Conservation (phyloP, 352 stramenopile species). For the Saprolegnia diclina region DNA sequence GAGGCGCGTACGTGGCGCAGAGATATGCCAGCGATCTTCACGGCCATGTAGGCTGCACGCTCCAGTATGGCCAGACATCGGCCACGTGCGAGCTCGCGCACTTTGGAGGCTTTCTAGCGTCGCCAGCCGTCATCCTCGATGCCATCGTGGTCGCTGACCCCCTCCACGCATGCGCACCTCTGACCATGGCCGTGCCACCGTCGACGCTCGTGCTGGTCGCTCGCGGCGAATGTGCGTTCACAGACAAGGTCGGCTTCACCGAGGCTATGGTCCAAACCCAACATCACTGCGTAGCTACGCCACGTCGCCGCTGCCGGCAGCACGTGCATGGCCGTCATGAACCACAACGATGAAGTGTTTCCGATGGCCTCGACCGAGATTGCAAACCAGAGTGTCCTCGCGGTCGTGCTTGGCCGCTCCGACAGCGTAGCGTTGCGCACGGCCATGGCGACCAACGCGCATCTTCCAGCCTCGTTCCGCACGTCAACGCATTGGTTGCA, state of each 20-base stretch:
- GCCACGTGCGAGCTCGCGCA: constrained; percentile 1
- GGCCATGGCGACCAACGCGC: too few species aligned
- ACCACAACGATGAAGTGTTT: constrained; percentile 34
- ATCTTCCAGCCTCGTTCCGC: not conserved
- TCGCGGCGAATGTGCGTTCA: constrained; percentile 40
- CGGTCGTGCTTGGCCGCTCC: constrained; percentile 30
- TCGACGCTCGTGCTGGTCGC: constrained; percentile 31
- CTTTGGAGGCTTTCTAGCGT: constrained; percentile 13
- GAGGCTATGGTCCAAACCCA: not conserved
- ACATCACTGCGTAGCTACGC: constrained; percentile 8
- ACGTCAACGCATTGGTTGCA: not conserved
- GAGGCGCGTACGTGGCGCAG: too few species aligned
- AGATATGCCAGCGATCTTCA: too few species aligned
- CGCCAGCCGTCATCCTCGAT: not conserved
- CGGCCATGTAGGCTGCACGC: not conserved
- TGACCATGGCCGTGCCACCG: not conserved
- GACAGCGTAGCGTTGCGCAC: constrained; percentile 29
- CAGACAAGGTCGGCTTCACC: constrained; percentile 31
- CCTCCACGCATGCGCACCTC: not conserved
- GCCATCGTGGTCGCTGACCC: constrained; percentile 8
- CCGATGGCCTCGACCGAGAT: constrained; percentile 31
- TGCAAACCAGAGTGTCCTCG: constrained; percentile 24
- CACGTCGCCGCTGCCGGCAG: constrained; percentile 29
- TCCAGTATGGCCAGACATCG: not conserved
- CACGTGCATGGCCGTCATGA: constrained; percentile 40